Base-by-base conservation (phyloP, 2,329 filamentous ascomycete species). In the Coniella vitis region DNA sequence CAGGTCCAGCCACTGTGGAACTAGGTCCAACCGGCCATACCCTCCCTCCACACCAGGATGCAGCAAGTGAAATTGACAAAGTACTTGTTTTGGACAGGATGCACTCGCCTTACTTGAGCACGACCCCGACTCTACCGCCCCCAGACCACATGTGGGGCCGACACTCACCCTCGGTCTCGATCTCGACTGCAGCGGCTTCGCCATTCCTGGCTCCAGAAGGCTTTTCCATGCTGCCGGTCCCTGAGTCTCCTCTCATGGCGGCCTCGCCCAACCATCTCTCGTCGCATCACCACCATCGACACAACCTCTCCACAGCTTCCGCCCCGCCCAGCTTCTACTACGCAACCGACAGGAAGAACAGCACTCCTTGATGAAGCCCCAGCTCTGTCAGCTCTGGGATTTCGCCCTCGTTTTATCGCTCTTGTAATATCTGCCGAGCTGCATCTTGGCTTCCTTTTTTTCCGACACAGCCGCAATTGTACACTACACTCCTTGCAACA, bases 1-100 rank as follows among this genome's bases (percentile, higher is more conserved):
- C 75, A 78, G 73, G 71, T 75, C 68, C 75, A 79, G 69, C 69
- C 76, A 65, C 70, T 79, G 70, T 80, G 76, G 76, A 78, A 74
- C 68, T 80, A 76, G 69, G 60, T 66, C 64, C 61, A 68, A 65
- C 65, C 60, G 60, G 57, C 61, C 62, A 62, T 63, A 61, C 61
- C 64, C 59, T 50, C 52, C 60, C n/a, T n/a, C n/a, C 60, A 21
- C 25, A 29, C 25, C 60, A 21, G 66, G 61, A 67, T 63, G 56
- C 55, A 56, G 57, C 67, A 63, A 66, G 63, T 75, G 68, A 48
- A 29, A 76, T 79, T 80, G 72, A 79, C 76, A 61, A 56, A 40
- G 5, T 29, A 5, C 25, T 29, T 29, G 5, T 29, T 29, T 61
- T 70, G 66, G 69, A 65, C 73, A 78, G 75, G 74, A 75, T 63